phyloP scores from a whole-genome alignment of 129 eudicot genomes.

The Lactuca sativa region DNA sequence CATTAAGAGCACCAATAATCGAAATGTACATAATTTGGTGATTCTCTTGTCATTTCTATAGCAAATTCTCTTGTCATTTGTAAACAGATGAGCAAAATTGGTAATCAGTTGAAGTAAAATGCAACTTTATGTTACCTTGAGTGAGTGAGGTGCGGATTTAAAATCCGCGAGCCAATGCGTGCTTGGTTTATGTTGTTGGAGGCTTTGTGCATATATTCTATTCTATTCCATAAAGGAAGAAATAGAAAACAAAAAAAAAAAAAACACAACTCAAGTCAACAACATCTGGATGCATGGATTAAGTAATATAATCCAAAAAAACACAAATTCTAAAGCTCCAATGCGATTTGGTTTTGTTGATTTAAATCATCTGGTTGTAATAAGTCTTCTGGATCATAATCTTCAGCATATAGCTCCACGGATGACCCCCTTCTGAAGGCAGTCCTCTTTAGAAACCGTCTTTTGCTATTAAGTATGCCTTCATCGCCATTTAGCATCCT shows the following conservation, averaged over 20 bases:
- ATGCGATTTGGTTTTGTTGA: slow-evolving; percentile 41
- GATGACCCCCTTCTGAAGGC: slow-evolving; percentile 54
- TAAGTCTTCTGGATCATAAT: slow-evolving; percentile 36
- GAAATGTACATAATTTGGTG: slow-evolving; percentile 11
- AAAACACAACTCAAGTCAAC: neutral
- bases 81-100: neutral
- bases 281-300: slow-evolving; percentile 16
- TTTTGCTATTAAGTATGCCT: slow-evolving; percentile 30
- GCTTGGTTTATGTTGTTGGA: neutral
- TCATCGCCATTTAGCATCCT: slow-evolving; percentile 61
- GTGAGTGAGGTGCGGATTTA: neutral
- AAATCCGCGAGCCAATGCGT: slow-evolving; percentile 16
- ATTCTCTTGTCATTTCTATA: slow-evolving; percentile 9
- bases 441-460: slow-evolving; percentile 49
- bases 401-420: slow-evolving; percentile 39
- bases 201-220: slow-evolving; percentile 5
- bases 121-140: neutral
- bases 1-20: slow-evolving; percentile 14
- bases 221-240: slow-evolving; percentile 12
- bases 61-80: neutral
- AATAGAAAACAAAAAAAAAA: neutral
- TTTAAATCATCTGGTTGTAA: slow-evolving; percentile 32
- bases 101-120: neutral
- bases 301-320: neutral
- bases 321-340: slow-evolving; percentile 28